Conservation (phyloP, 2,329 filamentous ascomycete genomes). For the Arthrobotrys conoides region DNA sequence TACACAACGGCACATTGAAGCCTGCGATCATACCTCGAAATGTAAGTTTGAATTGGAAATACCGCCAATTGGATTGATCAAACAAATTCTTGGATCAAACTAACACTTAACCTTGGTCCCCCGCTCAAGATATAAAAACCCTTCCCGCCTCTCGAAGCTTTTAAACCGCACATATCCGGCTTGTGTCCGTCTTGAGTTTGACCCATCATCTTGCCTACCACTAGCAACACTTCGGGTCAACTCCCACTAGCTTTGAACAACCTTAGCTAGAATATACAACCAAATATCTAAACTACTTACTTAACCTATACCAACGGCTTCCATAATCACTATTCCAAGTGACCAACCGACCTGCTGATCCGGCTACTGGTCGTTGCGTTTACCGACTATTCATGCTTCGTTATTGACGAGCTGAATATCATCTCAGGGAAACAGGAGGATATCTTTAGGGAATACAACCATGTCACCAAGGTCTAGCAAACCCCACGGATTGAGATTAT, state of each 20-base stretch:
- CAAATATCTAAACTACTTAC: slow-evolving; percentile 4
- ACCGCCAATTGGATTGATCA: slow-evolving; percentile 20
- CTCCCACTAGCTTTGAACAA: slow-evolving; percentile 1
- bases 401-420: slow-evolving; percentile 59
- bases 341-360: slow-evolving; percentile 33
- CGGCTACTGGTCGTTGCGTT: slow-evolving; percentile 37
- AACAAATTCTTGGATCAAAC: not conserved
- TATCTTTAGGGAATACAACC: slow-evolving; percentile 40
- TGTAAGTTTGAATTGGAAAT: slow-evolving; percentile 29
- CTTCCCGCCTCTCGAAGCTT: slow-evolving; percentile 23
- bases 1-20: slow-evolving; percentile 7
- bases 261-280: not conserved
- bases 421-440: slow-evolving; percentile 53
- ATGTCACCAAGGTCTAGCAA: slow-evolving; percentile 55
- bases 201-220: slow-evolving; percentile 21
- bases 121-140: slow-evolving; percentile 27
- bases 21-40: slow-evolving; percentile 27
- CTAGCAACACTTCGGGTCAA: slow-evolving; percentile 28
- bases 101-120: slow-evolving; percentile 13
- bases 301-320: slow-evolving; percentile 1
- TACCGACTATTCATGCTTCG: slow-evolving; percentile 55
- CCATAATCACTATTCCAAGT: slow-evolving; percentile 4
- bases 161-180: slow-evolving; percentile 32
- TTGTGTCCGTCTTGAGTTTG: slow-evolving; percentile 31
- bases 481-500: slow-evolving; percentile 53